phyloP scores from a whole-genome alignment of 1,284 basidiomycete species.

The Chondrostereum purpureum region DNA sequence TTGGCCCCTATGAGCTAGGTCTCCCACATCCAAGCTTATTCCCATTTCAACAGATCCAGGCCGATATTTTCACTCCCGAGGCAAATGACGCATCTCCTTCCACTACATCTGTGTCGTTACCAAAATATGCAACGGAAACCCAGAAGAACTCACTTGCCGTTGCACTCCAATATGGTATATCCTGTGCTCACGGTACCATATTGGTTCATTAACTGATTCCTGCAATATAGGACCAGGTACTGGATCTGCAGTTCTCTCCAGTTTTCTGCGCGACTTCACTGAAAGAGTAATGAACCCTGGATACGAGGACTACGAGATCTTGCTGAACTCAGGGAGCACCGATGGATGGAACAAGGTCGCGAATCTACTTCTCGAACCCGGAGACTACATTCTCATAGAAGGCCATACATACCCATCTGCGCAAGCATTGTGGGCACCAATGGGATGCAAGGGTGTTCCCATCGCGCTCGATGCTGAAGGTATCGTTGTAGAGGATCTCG shows the following conservation, averaged over 20 bases:
- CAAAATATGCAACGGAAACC: constrained; percentile 5
- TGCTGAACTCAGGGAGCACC: constrained; percentile 22
- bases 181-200: no score
- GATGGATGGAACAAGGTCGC: constrained; percentile 32
- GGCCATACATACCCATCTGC: constrained; percentile 39
- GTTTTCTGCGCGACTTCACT: constrained; percentile 11
- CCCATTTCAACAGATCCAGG: constrained; percentile 6
- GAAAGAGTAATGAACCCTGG: constrained; percentile 10
- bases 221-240: constrained; percentile 3
- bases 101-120: constrained; percentile 2
- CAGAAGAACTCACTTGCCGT: constrained; percentile 9
- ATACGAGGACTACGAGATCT: constrained; percentile 12
- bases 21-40: constrained; percentile 13
- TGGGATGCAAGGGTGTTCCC: constrained; percentile 36
- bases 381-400: constrained; percentile 51
- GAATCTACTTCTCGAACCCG: constrained; percentile 37
- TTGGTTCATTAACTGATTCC: background rate
- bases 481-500: constrained; percentile 42
- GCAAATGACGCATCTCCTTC: background rate
- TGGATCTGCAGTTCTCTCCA: constrained; percentile 8
- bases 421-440: constrained; percentile 26
- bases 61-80: constrained; percentile 6
- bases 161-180: constrained; percentile 11
- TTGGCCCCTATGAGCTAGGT: constrained; percentile 1
- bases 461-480: constrained; percentile 51